A percentile compares a stretch with the other conserved stretches of the same genome.
These are phyloP conservation scores for Globisporangium ultimum DNA, from an alignment of 352 stramenopile species.

Conservation along the genomic window DNA sequence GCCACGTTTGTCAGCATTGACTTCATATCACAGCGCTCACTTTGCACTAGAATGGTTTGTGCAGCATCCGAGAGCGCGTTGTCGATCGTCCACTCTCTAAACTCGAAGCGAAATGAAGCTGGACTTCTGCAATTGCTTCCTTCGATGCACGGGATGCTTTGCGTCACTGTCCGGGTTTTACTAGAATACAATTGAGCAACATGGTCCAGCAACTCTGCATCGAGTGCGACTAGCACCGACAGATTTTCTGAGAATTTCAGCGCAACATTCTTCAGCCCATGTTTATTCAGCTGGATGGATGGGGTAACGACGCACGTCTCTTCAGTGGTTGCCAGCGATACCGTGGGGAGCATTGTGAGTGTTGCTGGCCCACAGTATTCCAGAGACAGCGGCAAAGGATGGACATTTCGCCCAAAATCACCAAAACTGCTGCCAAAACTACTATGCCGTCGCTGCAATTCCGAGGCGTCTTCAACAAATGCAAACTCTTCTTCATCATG, in stretches of 20 bases:
- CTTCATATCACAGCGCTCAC: slow-evolving; percentile 65
- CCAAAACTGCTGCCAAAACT: slow-evolving; percentile 54
- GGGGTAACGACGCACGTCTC: slow-evolving; percentile 55
- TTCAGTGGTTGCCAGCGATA: slow-evolving; percentile 34
- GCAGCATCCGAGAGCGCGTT: slow-evolving; percentile 60
- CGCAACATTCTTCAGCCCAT: slow-evolving; percentile 53
- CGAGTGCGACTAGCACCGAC: slow-evolving; percentile 68
- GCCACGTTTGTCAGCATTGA: slow-evolving; percentile 64
- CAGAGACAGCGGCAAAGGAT: slow-evolving; percentile 41
- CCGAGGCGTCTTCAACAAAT: slow-evolving; percentile 71
- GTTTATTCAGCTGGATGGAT: slow-evolving; percentile 63
- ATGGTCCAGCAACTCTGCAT: slow-evolving; percentile 74
- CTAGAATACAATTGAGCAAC: slow-evolving; percentile 74
- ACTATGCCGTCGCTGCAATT: slow-evolving; percentile 53
- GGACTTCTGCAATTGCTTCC: slow-evolving; percentile 67
- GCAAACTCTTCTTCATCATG: slow-evolving; percentile 72
- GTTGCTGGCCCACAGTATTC: slow-evolving; percentile 39
- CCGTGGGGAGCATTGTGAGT: slow-evolving; percentile 58
- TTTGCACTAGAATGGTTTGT: slow-evolving; percentile 59
- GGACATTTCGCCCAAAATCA: slow-evolving; percentile 31
- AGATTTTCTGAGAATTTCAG: slow-evolving; percentile 85
- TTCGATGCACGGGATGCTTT: slow-evolving; percentile 65
- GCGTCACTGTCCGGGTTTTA: slow-evolving; percentile 66
- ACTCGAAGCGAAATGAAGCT: slow-evolving; percentile 76
- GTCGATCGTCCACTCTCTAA: slow-evolving; percentile 81